Base-by-base conservation (phyloP, 495 filamentous ascomycete genomes). In the Annulohypoxylon bovei region DNA sequence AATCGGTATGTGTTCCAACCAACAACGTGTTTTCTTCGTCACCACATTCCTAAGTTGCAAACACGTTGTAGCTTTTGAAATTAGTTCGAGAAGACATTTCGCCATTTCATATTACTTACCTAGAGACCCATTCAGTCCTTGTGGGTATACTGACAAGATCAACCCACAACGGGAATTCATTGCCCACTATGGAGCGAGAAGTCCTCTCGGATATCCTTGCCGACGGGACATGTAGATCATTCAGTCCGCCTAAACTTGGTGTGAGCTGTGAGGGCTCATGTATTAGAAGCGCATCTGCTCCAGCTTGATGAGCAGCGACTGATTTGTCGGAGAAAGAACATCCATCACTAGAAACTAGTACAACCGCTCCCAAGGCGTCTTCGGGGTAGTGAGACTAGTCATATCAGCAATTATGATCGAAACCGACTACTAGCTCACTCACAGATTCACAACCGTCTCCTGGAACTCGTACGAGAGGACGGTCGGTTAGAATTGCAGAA, bases 1-100 rank as follows among this genome's bases (percentile, higher is more conserved):
- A 89, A 78, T 91, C 88, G 8, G 85, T 85, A 77, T 90, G 88
- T 2, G 82, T 87, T 22, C 88, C 88, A 14, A 89, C 72, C 6
- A 82, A 70, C 67, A 91, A 70, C 22, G 85, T 79, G 47, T 86
- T 88, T 55, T 86, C 80, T 20, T 84, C 82, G 74, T 89, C 79
- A 50, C 88, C 88, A 25, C 73, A 77, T 63, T 88, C 88, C 44
- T 87, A 85, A 68, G 87, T 82, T 5, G 87, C 88, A 71, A 90
- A 79, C 16, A 90, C 85, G 56, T 90, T 89, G 77, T 81, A 81
- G 49, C 78, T 88, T 3, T 82, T 16, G 76, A 77, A 40, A 79
- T 84, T 60, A 85, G 79, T 20, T 78, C 61, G 27, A 74, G 40
- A 32, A 78, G 72, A 46, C 82, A 44, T 82, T 77, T 2, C 70